Conservation (phyloP, 108 stramenopile genomes). For the Discostella stelligeroides region DNA sequence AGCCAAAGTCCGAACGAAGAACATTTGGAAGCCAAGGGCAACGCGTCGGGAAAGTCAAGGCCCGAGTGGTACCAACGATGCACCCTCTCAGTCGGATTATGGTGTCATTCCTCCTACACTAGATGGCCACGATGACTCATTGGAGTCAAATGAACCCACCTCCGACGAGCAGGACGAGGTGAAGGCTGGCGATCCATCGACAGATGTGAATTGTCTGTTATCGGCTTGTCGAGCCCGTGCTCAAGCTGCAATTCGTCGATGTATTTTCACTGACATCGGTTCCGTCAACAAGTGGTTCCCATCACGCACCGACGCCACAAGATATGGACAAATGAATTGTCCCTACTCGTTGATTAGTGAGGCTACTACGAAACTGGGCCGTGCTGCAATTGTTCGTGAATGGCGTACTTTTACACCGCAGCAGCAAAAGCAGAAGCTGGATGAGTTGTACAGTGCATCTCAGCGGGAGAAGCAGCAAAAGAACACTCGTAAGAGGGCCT, state of each 20-base stretch:
- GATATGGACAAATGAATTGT: slow-evolving; percentile 5
- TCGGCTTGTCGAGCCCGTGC: neutral
- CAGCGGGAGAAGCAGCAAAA: neutral
- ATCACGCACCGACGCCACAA: no score
- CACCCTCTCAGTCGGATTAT: no score
- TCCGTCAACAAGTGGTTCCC: neutral
- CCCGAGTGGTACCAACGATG: no score
- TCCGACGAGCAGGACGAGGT: no score
- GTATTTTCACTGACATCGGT: neutral
- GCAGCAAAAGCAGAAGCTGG: slow-evolving; percentile 2
- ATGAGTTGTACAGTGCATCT: neutral
- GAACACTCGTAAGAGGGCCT: no score
- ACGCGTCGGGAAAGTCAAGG: no score
- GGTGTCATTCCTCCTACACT: no score
- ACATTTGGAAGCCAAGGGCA: no score
- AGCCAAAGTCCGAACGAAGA: no score
- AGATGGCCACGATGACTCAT: no score
- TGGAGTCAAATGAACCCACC: no score
- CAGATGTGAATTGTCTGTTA: neutral
- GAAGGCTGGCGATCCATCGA: no score
- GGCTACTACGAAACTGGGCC: neutral
- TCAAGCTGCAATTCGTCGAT: neutral
- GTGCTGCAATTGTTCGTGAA: neutral
- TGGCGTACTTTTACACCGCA: slow-evolving; percentile 2
- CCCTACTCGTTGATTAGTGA: neutral